Evolutionary conservation across 371 early-diverging fungal genomes (phyloP).

Genomic region (Zopfochytrium polystomum): DNA sequence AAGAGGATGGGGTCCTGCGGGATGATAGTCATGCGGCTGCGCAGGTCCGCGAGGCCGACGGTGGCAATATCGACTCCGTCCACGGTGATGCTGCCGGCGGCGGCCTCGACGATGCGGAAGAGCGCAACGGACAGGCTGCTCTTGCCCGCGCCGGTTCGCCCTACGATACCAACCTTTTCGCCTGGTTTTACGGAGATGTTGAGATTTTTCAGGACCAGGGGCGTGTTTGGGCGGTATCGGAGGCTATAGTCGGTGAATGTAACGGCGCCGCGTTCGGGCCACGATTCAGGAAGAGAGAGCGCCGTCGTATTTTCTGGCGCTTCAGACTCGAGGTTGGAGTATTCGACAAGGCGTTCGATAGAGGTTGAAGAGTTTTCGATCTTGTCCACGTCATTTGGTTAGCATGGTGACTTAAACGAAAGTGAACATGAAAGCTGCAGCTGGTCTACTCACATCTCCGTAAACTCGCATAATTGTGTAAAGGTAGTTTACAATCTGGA

Average conservation of each 20-base stretch:
- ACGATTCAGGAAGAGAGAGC: neutral
- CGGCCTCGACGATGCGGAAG: too few relatives aligned
- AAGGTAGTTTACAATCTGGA: constrained; percentile 39
- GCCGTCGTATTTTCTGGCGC: neutral
- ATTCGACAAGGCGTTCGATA: too few relatives aligned
- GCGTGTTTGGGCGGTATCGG: constrained; percentile 56
- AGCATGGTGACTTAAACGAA: too few relatives aligned
- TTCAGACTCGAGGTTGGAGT: neutral
- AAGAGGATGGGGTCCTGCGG: too few relatives aligned
- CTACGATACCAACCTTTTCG: too few relatives aligned
- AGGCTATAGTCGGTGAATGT: too few relatives aligned
- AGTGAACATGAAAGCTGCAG: constrained; percentile 33
- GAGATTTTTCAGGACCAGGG: constrained; percentile 58
- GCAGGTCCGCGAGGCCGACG: neutral
- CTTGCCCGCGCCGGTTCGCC: constrained; percentile 17
- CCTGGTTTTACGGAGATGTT: constrained; percentile 47
- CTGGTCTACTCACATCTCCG: constrained; percentile 22
- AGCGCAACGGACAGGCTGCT: constrained; percentile 34
- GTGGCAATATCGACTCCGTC: too few relatives aligned
- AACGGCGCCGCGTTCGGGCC: constrained; percentile 10
- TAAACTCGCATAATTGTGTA: constrained; percentile 36
- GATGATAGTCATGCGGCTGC: too few relatives aligned
- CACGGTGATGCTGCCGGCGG: constrained; percentile 3
- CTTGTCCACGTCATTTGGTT: too few relatives aligned
- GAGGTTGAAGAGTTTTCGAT: constrained; percentile 21